Percentiles rank a stretch among this genome's conserved stretches.
phyloP scores from a whole-genome alignment of 345 rosid species.

The Populus euphratica region DNA sequence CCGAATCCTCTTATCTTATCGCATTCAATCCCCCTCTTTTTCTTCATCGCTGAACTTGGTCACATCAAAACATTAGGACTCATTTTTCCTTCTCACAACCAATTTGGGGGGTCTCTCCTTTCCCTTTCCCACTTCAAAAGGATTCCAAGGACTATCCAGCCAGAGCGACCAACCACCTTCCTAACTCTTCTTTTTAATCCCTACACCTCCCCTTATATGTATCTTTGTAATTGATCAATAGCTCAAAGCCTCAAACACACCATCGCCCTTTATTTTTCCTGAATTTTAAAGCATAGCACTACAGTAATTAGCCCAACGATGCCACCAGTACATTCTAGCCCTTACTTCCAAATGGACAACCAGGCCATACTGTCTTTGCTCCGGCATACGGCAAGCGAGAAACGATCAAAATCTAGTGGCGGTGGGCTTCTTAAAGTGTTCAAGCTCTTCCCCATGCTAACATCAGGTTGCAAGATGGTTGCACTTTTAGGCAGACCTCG shows the following conservation, averaged over 20 bases:
- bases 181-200: constrained; percentile 21
- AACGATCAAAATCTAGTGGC: constrained; percentile 44
- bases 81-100: constrained; percentile 16
- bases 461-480: constrained; percentile 97
- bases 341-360: constrained; percentile 65
- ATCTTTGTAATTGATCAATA: constrained; percentile 14
- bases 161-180: constrained; percentile 46
- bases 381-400: constrained; percentile 45
- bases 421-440: constrained; percentile 75
- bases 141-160: constrained; percentile 40
- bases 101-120: constrained; percentile 21
- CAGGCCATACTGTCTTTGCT: constrained; percentile 69
- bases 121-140: constrained; percentile 37
- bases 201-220: constrained; percentile 15
- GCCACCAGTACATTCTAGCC: constrained; percentile 82
- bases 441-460: constrained; percentile 90
- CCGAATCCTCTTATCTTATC: constrained; percentile 40
- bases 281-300: neutral
- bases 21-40: constrained; percentile 21
- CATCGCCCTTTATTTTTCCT: neutral
- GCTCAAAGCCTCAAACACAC: neutral
- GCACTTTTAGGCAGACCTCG: constrained; percentile 66
- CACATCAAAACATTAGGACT: constrained; percentile 35
- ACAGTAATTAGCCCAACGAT: constrained; percentile 13
- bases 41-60: constrained; percentile 44